Percentiles rank a stretch among this genome's conserved stretches.
These are phyloP conservation scores for Mortierella antarctica DNA, from an alignment of 192 early-diverging fungal genomes.

Conservation along the genomic window DNA sequence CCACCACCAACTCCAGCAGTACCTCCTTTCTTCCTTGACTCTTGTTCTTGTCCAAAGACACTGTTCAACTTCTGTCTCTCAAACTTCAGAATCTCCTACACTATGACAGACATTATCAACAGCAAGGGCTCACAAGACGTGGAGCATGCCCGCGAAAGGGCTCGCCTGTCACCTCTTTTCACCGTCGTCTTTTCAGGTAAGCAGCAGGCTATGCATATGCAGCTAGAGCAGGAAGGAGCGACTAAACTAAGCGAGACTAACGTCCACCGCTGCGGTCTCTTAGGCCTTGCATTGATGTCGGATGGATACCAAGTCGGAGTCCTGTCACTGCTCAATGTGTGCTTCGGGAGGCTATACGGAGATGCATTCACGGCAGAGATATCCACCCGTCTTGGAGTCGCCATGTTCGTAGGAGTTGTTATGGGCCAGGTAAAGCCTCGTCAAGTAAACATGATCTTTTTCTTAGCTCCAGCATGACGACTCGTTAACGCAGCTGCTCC, in stretches of 20 bases:
- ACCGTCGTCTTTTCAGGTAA: constrained; percentile 28
- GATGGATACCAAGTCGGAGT: constrained; percentile 65
- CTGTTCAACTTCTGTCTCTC: too few species aligned
- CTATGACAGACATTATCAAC: not conserved
- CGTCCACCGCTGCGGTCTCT: too few species aligned
- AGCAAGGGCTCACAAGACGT: not conserved
- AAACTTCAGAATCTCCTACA: too few species aligned
- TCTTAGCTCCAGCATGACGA: not conserved
- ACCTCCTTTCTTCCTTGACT: too few species aligned
- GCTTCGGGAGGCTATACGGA: constrained; percentile 52
- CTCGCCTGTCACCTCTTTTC: constrained; percentile 13
- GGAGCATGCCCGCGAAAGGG: not conserved
- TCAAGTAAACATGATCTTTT: not conserved
- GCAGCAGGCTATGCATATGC: too few species aligned
- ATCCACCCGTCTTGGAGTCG: constrained; percentile 54
- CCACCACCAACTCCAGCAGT: too few species aligned
- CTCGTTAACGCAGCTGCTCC: not conserved
- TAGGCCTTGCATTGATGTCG: constrained; percentile 55
- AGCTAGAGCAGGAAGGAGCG: too few species aligned
- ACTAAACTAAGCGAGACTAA: too few species aligned
- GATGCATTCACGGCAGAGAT: constrained; percentile 28
- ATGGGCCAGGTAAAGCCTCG: constrained; percentile 39
- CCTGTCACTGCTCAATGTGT: constrained; percentile 55
- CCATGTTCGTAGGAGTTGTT: constrained; percentile 59
- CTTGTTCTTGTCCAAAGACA: too few species aligned